phyloP scores from a whole-genome alignment of 257 asterid genomes.

The Nicotiana tomentosiformis region DNA sequence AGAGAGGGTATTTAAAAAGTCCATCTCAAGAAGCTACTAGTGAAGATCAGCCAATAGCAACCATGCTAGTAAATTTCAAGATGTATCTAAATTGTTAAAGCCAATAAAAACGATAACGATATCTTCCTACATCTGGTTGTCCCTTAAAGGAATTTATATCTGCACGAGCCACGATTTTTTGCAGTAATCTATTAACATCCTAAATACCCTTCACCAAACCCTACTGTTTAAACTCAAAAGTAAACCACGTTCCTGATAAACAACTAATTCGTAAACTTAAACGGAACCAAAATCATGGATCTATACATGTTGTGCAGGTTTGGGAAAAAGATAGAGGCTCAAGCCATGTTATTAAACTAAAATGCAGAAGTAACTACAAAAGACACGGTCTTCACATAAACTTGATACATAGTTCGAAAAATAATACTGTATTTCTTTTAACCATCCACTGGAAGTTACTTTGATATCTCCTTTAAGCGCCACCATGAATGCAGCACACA shows the following conservation, averaged over 20 bases:
- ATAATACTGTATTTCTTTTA: not conserved
- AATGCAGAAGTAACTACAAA: not conserved
- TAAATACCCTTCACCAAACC: not conserved
- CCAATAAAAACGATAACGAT: not conserved
- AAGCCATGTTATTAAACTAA: not conserved
- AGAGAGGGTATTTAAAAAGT: not conserved
- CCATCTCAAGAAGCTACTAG: not conserved
- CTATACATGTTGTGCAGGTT: not conserved
- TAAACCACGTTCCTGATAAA: not conserved
- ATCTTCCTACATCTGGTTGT: not conserved
- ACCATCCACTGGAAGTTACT: not conserved
- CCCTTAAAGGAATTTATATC: not conserved
- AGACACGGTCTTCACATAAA: too few relatives aligned
- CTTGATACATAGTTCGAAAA: not conserved
- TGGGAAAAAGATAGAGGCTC: not conserved
- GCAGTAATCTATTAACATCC: not conserved
- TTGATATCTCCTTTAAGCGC: not conserved
- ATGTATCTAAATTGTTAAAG: not conserved
- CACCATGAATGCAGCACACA: not conserved
- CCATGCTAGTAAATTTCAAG: not conserved
- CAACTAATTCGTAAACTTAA: not conserved
- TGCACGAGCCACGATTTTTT: not conserved
- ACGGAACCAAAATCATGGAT: not conserved
- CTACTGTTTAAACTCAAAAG: not conserved
- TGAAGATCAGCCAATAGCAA: not conserved